Base-by-base conservation (phyloP, 2,329 filamentous ascomycete species). In the Periconia digitata region DNA sequence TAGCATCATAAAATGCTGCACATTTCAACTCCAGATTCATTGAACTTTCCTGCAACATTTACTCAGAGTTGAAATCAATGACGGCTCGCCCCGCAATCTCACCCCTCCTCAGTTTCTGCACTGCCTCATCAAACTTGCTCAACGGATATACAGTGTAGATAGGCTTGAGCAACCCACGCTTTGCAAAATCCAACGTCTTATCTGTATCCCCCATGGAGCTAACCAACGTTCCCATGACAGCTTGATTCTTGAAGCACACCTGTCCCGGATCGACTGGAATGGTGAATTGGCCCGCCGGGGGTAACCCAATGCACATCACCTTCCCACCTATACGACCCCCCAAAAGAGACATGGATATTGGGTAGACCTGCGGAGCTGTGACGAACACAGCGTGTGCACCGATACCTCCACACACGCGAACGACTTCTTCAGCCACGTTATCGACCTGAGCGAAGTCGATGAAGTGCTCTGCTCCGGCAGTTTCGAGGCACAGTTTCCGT, bases 71-170 rank as follows among this genome's bases (percentile, higher is more conserved):
- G 54, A 82, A 82, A 56, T 81, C 76, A 17, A 82, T 72, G 12
- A 82, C 79, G 37, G 79, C 74, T 16, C 79, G 65, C 1, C 79
- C 79, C 7, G 78, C 76, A 38, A 82, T 72, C 55, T 82, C 70
- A 0, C 78, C 79, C 34, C 67, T 69, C 45, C 70, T 69, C 54
- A 82, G 58, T 55, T 76, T 75, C 56, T 79, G 72, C 18, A 82
- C 76, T 16, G 74, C 77, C 54, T 82, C 78, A 15, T 79, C 66
- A 38, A 81, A 71, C 35, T 72, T 55, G 27, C 74, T 74, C 52
- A 81, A 59, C 0, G 71, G 70, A 47, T 75, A 72, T 2, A 80
- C 74, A 23, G 79, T 79, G 22, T 72, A 74, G 20, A 81, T 78
- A 37, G 73, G 72, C 62, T 76, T 76, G 49, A 82, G 54, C 54